Conservation (phyloP, 2,329 filamentous ascomycete species). For the Botrytis squamosa region DNA sequence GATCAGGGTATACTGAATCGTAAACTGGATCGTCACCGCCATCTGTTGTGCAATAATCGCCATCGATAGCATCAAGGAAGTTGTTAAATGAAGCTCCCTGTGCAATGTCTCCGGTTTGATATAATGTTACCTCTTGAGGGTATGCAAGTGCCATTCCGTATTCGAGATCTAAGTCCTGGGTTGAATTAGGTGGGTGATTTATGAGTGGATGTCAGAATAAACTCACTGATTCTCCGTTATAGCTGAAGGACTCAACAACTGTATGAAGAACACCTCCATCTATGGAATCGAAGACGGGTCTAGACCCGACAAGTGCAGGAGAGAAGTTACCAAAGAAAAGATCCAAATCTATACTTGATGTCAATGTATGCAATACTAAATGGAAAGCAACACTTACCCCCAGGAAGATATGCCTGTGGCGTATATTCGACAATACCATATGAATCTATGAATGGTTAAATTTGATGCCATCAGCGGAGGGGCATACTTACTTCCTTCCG, state of each 20-base stretch:
- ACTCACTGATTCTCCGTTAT: slow-evolving; percentile 47
- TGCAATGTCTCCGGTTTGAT: slow-evolving; percentile 39
- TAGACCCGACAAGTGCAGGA: slow-evolving; percentile 44
- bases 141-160: slow-evolving; percentile 54
- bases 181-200: neutral
- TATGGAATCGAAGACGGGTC: slow-evolving; percentile 48
- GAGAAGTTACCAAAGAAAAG: slow-evolving; percentile 48
- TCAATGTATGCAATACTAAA: neutral
- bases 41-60: slow-evolving; percentile 41
- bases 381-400: slow-evolving; percentile 30
- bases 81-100: slow-evolving; percentile 27
- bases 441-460: slow-evolving; percentile 38
- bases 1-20: slow-evolving; percentile 41
- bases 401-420: slow-evolving; percentile 51
- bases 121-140: slow-evolving; percentile 48
- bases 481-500: slow-evolving; percentile 21
- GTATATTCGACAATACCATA: slow-evolving; percentile 51
- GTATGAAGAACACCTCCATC: slow-evolving; percentile 49
- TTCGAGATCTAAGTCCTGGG: slow-evolving; percentile 50
- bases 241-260: slow-evolving; percentile 39
- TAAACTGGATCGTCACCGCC: slow-evolving; percentile 42
- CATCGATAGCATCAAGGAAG: slow-evolving; percentile 44
- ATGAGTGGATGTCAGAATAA: neutral
- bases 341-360: slow-evolving; percentile 42
- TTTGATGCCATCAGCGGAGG: neutral